These are phyloP conservation scores for Xylaria sp. DNA, from an alignment of 2,329 filamentous ascomycete species.

Conservation along the genomic window DNA sequence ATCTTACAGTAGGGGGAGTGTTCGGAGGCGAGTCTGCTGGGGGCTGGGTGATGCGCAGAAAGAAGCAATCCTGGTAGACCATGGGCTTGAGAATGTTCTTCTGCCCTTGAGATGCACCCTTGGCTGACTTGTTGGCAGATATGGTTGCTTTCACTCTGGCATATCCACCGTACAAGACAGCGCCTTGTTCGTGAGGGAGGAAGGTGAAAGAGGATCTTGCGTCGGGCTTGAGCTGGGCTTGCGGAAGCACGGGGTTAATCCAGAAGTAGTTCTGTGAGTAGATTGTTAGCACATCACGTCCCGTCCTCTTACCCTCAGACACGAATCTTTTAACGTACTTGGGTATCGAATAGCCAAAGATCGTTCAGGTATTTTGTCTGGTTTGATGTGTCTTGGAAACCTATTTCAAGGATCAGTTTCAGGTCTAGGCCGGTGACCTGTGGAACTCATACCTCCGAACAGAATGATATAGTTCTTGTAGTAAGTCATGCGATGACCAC, in stretches of 20 bases:
- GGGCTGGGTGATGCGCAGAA: constrained; percentile 73
- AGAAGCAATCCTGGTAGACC: constrained; percentile 94
- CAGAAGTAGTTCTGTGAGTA: constrained; percentile 65
- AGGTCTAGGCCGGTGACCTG: neutral
- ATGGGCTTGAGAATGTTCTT: constrained; percentile 77
- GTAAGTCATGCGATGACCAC: constrained; percentile 92
- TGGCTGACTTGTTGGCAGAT: constrained; percentile 56
- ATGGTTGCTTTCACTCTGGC: constrained; percentile 76
- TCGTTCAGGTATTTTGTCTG: constrained; percentile 92
- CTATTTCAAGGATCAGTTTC: constrained; percentile 22
- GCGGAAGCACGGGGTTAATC: constrained; percentile 69
- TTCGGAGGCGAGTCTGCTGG: constrained; percentile 59
- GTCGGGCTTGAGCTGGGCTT: constrained; percentile 81
- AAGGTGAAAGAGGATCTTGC: constrained; percentile 87
- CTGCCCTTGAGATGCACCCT: constrained; percentile 55
- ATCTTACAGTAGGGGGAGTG: constrained; percentile 68
- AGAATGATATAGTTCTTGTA: constrained; percentile 96
- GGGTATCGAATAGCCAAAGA: constrained; percentile 91
- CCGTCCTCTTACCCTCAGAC: neutral
- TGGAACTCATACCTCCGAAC: constrained; percentile 58
- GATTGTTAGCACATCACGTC: constrained; percentile 14
- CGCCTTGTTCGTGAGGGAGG: constrained; percentile 82
- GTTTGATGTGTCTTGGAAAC: constrained; percentile 94
- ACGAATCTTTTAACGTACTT: constrained; percentile 19
- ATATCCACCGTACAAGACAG: constrained; percentile 89